These are phyloP conservation scores for Jaapia argillacea DNA, from an alignment of 768 basidiomycete species.

Conservation along the genomic window DNA sequence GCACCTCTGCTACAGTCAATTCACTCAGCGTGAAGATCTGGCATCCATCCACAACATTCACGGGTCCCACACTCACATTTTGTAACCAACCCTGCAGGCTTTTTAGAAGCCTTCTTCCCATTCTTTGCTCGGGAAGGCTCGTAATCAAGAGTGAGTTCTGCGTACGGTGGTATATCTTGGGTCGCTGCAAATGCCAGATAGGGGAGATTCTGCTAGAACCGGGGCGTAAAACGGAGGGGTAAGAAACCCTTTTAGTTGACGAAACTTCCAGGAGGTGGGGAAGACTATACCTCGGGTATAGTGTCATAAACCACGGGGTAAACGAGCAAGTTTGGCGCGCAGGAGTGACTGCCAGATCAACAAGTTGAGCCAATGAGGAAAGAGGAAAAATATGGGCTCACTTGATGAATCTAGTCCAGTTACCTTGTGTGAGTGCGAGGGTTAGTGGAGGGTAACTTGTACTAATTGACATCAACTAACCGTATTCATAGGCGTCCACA, in stretches of 20 bases:
- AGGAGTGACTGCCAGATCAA: constrained; percentile 50
- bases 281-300: constrained; percentile 35
- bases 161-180: constrained; percentile 33
- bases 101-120: constrained; percentile 12
- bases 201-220: constrained; percentile 41
- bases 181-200: constrained; percentile 52
- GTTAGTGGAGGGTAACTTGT: not conserved
- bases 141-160: constrained; percentile 60
- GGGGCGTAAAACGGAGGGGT: not conserved
- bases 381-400: constrained; percentile 19
- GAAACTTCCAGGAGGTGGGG: not conserved
- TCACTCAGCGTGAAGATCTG: too few species aligned
- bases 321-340: constrained; percentile 45
- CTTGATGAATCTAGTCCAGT: constrained; percentile 75
- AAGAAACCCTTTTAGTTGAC: not conserved
- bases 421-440: constrained; percentile 31
- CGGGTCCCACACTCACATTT: too few species aligned
- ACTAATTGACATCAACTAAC: constrained; percentile 22
- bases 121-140: constrained; percentile 29
- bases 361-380: constrained; percentile 5
- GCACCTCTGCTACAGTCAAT: too few species aligned
- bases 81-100: too few species aligned
- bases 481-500: constrained; percentile 43
- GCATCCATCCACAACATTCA: too few species aligned
- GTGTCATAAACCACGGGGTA: constrained; percentile 57